Percentiles rank a stretch among this genome's conserved stretches.
Conservation (phyloP, 805 yeast genomes). For the Candida ponderosae region DNA sequence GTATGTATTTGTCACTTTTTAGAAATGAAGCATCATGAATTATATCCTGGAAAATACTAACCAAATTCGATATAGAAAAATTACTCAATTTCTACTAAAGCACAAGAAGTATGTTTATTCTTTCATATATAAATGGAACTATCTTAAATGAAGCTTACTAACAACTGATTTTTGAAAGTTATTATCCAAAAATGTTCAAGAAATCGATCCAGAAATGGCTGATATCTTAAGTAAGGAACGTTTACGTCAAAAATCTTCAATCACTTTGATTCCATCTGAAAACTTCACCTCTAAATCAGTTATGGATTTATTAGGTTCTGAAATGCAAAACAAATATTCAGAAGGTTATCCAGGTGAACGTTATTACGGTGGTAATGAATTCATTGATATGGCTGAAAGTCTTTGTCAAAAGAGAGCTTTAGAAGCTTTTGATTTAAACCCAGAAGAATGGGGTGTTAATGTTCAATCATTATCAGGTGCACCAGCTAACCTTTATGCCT, state of each 20-base stretch:
- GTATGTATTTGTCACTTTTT: constrained; percentile 1
- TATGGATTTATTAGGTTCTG: constrained; percentile 90
- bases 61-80: constrained; percentile 7
- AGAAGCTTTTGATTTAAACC: constrained; percentile 67
- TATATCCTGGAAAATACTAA: neutral
- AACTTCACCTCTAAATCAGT: constrained; percentile 94
- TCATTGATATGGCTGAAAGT: constrained; percentile 84
- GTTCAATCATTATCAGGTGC: constrained; percentile 95
- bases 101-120: constrained; percentile 24
- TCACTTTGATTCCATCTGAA: constrained; percentile 91
- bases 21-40: neutral
- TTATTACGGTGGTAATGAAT: constrained; percentile 96
- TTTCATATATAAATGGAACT: neutral
- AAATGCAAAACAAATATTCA: constrained; percentile 95
- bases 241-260: constrained; percentile 83
- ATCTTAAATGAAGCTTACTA: neutral
- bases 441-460: constrained; percentile 93
- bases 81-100: constrained; percentile 41
- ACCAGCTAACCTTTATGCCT: constrained; percentile 91
- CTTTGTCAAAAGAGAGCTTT: constrained; percentile 90
- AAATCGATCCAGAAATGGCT: constrained; percentile 80
- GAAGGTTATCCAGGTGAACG: constrained; percentile 98
- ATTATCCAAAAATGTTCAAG: constrained; percentile 55
- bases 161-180: constrained; percentile 16
- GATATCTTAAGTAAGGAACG: constrained; percentile 70